Base-by-base conservation (phyloP, 1,139 yeast species). In the Suhomyces panamericanus region DNA sequence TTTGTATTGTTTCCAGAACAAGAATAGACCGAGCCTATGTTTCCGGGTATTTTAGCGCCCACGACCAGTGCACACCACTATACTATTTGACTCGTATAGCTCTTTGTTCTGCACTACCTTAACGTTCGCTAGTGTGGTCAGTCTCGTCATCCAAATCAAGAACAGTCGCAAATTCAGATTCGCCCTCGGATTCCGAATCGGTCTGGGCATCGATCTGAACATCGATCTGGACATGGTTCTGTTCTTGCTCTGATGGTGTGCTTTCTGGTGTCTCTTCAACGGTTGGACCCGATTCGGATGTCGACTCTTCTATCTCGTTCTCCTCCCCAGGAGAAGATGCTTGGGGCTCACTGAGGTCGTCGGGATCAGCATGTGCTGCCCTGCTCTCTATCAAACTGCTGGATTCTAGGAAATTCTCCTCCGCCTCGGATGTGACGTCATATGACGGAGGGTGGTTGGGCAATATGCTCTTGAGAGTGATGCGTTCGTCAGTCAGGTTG, bases 391-490 rank as follows among this genome's bases (percentile, higher is more conserved):
- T 8, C 20, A 34, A 13, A 24, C 41, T 42, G 22, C 44, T 42
- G 12, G 44, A 28, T 24, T 42, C 44, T 31, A 42, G 27, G 6
- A 42, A 15, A 12, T 33, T 11, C 12, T 35, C 35, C 17, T 17
- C 27, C 11, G 14, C 2, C 28, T 8, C 27, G 17, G 39, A 15
- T 12, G 44, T 54, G 12, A 49, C 53, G 8, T 55, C 61, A 27
- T 73, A 73, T 2, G 70, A 62, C 3, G 78, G 78, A 1, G 78
- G 78, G 12, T 52, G 48, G 27, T 56, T 47, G 12, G 75, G 72
- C 16, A 53, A 44, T 37, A 74, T 57, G 49, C 73, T 73, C 42
- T 66, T 60, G 56, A 74, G 58, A 1, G 77, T 70, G 14, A 74
- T 74, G 44, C 76, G 53, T 47, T 74, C 79, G 42, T 67, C 76